Evolutionary conservation across 345 rosid genomes (phyloP), one percentile per base, ranked within the genome.

Genomic region (Streptanthus diversifolius): DNA sequence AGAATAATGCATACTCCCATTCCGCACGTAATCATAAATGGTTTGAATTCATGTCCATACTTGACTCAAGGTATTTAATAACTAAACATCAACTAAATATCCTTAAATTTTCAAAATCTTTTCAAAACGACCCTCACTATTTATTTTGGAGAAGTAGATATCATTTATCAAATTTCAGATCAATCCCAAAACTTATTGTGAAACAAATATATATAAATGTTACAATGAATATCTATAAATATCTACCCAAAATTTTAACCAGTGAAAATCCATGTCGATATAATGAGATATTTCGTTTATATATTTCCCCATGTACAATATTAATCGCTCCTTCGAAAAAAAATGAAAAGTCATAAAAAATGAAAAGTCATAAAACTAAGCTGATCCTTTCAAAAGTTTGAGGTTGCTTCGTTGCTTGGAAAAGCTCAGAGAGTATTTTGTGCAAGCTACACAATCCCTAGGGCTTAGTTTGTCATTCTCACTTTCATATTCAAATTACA

Each of bases 11-110:
- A 52, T 53, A 52, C 39, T 62, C 79, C 79, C 79, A 75, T 68
- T 43, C 74, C 64, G 73, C 79, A 68, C 79, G 74, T 75, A 75
- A 75, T 75, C 65, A 75, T 68, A 53, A 51, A 68, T 62, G 35
- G 58, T 75, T 75, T 75, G 79, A 68, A 75, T 68, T 68, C 64
- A 68, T 54, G 63, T 75, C 58, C 65, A 52, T 32, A 17, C 70
- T 68, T 41, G 58, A 41, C n/a, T 52, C 57, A 33, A 8, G 8
- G 24, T 43, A 60, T 22, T 68, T 75, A 33, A 68, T 44, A 53
- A 68, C 39, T 27, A 57, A 75, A 39, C 47, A 30, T 47, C 36
- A 19, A 18, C 45, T 21, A 19, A 9, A 3, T 13, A 62, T 61
- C 74, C 65, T 68, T 62, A 1, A 24, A 24, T 7, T 17, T 44